phyloP scores from a whole-genome alignment of 495 filamentous ascomycete species.

The Xylaria venustula region DNA sequence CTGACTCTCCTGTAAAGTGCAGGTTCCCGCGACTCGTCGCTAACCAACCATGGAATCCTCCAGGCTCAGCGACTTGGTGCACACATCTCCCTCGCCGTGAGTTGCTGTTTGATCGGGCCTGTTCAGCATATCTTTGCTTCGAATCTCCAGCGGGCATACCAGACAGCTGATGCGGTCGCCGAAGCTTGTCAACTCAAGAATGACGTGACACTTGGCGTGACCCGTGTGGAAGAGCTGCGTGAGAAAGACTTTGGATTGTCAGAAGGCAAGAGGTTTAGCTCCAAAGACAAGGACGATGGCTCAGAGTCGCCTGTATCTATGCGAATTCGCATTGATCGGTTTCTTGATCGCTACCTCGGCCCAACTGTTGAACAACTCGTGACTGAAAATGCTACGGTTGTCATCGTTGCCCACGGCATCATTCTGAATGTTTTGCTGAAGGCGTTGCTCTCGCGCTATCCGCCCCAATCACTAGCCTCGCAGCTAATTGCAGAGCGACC shows the following conservation, averaged over 20 bases:
- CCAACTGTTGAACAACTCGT: slow-evolving; percentile 49
- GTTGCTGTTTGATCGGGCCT: slow-evolving; percentile 30
- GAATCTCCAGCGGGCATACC: slow-evolving; percentile 67
- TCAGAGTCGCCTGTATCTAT: slow-evolving; percentile 65
- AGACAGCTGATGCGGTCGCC: slow-evolving; percentile 66
- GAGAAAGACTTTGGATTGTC: slow-evolving; percentile 72
- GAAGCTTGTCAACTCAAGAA: slow-evolving; percentile 41
- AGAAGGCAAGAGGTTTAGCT: slow-evolving; percentile 58
- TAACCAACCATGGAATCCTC: slow-evolving; percentile 79
- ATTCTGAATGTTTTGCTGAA: slow-evolving; percentile 68
- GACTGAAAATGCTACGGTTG: slow-evolving; percentile 39
- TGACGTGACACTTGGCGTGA: slow-evolving; percentile 32
- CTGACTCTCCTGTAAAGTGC: slow-evolving; percentile 56
- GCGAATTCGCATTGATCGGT: slow-evolving; percentile 57
- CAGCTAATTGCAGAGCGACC: slow-evolving; percentile 23
- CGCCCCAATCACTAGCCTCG: slow-evolving; percentile 33
- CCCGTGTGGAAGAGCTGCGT: slow-evolving; percentile 53
- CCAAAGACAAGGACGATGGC: slow-evolving; percentile 13
- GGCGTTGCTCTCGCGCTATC: slow-evolving; percentile 55
- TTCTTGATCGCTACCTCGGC: slow-evolving; percentile 59
- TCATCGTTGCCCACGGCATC: slow-evolving; percentile 77
- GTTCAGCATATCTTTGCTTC: slow-evolving; percentile 75
- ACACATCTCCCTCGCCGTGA: slow-evolving; percentile 61
- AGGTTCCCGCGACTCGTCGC: slow-evolving; percentile 70
- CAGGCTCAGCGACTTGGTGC: slow-evolving; percentile 66